phyloP scores from a whole-genome alignment of 805 yeast genomes.

The Candida railenensis region DNA sequence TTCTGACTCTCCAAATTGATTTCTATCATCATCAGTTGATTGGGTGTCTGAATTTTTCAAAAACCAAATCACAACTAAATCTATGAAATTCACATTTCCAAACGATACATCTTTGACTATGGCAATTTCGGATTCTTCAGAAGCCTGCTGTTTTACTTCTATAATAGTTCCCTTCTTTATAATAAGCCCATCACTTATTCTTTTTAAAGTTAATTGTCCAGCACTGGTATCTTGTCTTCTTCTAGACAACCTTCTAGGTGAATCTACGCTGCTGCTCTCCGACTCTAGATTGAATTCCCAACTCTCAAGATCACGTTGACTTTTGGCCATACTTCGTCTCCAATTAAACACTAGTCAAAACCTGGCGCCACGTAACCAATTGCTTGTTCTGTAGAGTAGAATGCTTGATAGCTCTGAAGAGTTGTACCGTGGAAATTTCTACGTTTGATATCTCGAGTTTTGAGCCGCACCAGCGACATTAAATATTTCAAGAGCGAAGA shows the following conservation, averaged over 20 bases:
- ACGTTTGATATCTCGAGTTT: too few relatives aligned
- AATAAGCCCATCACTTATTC: slow-evolving; percentile 47
- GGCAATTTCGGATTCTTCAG: slow-evolving; percentile 36
- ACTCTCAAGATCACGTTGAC: slow-evolving; percentile 25
- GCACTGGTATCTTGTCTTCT: slow-evolving; percentile 6
- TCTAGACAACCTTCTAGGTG: slow-evolving; percentile 21
- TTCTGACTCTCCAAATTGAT: slow-evolving; percentile 38
- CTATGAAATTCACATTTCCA: slow-evolving; percentile 50
- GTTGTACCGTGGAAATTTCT: too few relatives aligned
- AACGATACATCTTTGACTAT: slow-evolving; percentile 51
- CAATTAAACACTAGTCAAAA: neutral
- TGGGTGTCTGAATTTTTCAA: slow-evolving; percentile 42
- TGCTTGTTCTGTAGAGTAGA: too few relatives aligned
- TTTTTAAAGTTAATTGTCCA: slow-evolving; percentile 26
- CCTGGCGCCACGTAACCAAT: too few relatives aligned
- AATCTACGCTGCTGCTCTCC: slow-evolving; percentile 4
- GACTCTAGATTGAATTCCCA: slow-evolving; percentile 30
- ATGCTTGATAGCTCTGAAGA: too few relatives aligned
- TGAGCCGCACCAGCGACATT: neutral
- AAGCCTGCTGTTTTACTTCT: slow-evolving; percentile 32
- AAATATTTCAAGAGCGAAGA: neutral
- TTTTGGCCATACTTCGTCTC: slow-evolving; percentile 14
- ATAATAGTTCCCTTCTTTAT: slow-evolving; percentile 55
- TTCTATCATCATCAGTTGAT: slow-evolving; percentile 16
- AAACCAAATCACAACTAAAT: slow-evolving; percentile 49